Evolutionary conservation across 768 basidiomycete species (phyloP), one percentile per base, ranked within the genome.

Genomic region (Pisolithus albus): DNA sequence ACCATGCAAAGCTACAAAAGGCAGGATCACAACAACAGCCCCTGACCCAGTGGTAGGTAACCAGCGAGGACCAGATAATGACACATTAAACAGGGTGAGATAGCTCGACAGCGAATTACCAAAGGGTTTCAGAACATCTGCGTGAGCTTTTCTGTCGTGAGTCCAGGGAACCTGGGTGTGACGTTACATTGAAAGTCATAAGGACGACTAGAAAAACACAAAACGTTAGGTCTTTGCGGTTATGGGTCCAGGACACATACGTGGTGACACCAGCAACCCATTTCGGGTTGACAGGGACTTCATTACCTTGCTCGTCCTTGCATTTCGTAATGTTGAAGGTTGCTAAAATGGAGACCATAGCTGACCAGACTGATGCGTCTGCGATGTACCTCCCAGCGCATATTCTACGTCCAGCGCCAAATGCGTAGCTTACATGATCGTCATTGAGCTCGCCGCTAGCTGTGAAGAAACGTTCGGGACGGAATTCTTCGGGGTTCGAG

Each of bases 301-400:
- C 54, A 8, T 61, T 55, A 19, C 64, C 66, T 38, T 52, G 54
- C 36, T 58, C 53, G 40, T 66, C 62, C 39, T 56, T 61, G 19
- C 56, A 57, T 24, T 68, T 69, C 40, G 45, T 50, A 44, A 75
- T 70, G 13, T 57, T 56, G 54, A 74, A 72, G 2, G 65, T 47
- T 3, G 72, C 68, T 24, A 75, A 60, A 10, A 68, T 58, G 28
- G 62, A 52, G 36, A 59, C 62, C 24, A 69, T 68, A 4, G 71
- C 66, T 11, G 68, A 62, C 61, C 69, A 71, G 24, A 75, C 15
- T 15, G 70, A 72, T 1, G 70, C 64, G 18, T 76, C 72, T 5
- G 72, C 76, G 37, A 80, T 58, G 43, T 72, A 50, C 23, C 68
- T 61, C 6, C 77, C 79, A n/a, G 75, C 71, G 28, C 64, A 67